These are phyloP conservation scores for Bacidia gigantensis DNA, from an alignment of 495 filamentous ascomycete species.

Conservation along the genomic window DNA sequence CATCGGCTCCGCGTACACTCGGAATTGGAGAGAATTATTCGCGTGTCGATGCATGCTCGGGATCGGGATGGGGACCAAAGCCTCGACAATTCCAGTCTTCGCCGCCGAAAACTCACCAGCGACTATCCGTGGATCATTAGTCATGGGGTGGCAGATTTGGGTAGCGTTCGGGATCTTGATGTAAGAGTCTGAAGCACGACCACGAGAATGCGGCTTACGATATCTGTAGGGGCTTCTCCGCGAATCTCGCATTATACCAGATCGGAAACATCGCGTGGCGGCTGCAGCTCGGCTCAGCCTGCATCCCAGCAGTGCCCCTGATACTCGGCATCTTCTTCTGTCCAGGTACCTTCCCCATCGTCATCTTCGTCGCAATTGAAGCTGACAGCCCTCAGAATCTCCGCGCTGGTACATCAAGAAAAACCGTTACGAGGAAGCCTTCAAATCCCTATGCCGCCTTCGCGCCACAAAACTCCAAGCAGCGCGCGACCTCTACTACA, in stretches of 20 bases:
- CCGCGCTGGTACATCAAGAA: conserved; percentile 58
- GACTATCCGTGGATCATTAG: conserved; percentile 45
- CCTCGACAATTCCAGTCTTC: conserved; percentile 47
- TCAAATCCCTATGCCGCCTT: conserved; percentile 43
- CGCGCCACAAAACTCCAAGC: conserved; percentile 47
- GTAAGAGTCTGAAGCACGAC: background rate
- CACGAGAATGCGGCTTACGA: background rate
- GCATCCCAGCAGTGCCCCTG: conserved; percentile 58
- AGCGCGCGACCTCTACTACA: conserved; percentile 53
- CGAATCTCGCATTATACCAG: conserved; percentile 45
- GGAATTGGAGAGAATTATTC: conserved; percentile 47
- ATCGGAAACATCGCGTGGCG: conserved; percentile 45
- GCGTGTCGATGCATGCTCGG: conserved; percentile 44
- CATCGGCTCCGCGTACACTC: conserved; percentile 40
- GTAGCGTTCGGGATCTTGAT: conserved; percentile 49
- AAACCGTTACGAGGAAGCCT: conserved; percentile 39
- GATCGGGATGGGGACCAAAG: conserved; percentile 53
- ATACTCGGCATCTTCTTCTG: conserved; percentile 49
- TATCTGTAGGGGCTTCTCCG: conserved; percentile 31
- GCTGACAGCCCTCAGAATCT: conserved; percentile 32
- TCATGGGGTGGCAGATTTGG: conserved; percentile 51
- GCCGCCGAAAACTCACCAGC: conserved; percentile 49
- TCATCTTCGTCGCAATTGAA: background rate
- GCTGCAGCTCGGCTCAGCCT: conserved; percentile 50
- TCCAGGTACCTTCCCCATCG: conserved; percentile 18